Evolutionary conservation across 1,139 yeast genomes (phyloP), one percentile per base, ranked within the genome.

Genomic region (Geotrichum restrictum): DNA sequence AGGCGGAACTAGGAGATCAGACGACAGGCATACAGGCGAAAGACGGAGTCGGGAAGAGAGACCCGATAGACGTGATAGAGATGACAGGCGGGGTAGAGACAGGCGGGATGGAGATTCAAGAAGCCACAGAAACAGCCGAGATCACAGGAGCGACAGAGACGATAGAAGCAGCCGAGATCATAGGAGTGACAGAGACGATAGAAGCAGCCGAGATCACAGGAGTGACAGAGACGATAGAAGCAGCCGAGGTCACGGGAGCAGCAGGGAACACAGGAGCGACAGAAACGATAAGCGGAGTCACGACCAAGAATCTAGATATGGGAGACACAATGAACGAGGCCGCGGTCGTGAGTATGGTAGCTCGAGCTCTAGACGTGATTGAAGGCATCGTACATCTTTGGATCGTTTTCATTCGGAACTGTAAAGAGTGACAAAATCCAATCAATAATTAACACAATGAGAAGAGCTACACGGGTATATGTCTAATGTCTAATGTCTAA

Each of bases 141-240:
- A 24, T 3, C 4, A 7, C 7, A 27, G 31, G 33, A 21, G 43
- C 18, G 27, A 46, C 38, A 19, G 53, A 36, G 45, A 36, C 48
- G 52, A 32, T 45, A 22, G 29, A 36, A 11, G 33, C 37, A n/a
- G 16, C 37, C 14, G 37, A 24, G 29, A 21, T 29, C 4, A 22
- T 5, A 40, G 40, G 11, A 13, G 34, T 19, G 11, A 24, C 19
- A 40, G 41, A 21, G 29, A 31, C 14, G 24, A 46, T 16, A 31
- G 45, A 27, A 36, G 48, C 18, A n/a, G 14, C 10, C 19, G 39
- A 38, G 29, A 24, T 1, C 16, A 21, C 18, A 27, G 43, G 19
- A 40, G 43, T 14, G 27, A 46, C 41, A 22, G 55, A 39, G 50
- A 48, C 39, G 53, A 53, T 38, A 45, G 52, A 34, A 44, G 48